Base-by-base conservation (phyloP, 2,329 filamentous ascomycete genomes). In the Venturia nashicola region DNA sequence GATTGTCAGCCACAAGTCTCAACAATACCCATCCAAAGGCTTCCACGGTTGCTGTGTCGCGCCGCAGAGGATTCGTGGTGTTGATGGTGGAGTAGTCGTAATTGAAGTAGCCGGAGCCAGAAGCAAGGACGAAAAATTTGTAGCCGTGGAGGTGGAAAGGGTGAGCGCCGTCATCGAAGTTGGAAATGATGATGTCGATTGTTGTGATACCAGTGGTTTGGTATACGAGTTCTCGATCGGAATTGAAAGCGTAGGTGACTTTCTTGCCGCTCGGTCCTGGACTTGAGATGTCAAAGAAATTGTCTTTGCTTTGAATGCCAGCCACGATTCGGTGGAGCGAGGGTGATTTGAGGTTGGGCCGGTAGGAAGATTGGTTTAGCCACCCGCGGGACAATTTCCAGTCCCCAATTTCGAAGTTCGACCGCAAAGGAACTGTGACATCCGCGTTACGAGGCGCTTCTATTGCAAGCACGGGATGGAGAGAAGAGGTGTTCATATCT, bases 31-130 rank as follows among this genome's bases (percentile, higher is more conserved):
- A 62, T 9, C 61, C 46, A 12, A 36, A 62, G 20, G 42, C 61
- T 32, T 48, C 40, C 34, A 62, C 61, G 11, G 61, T 62, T 16
- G 34, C 46, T 11, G 61, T 62, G 16, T 62, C 61, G 18, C 61
- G 23, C 2, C 61, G 40, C 7, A 62, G 16, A 2, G 61, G 61
- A 18, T 62, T 62, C 23, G 67, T 66, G 2, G 76, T 66, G 64
- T 76, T 69, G 3, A 78, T 69, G 16, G 27, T 39, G 5, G 32
- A 39, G 46, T 55, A 55, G 68, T 36, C 69, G 67, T 18, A 69
- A 68, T 63, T 43, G 43, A 72, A 71, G 46, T 72, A 71, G 20
- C 72, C 72, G 57, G 72, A 71, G 39, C 72, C 73, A 64, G 72
- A 69, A 16, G 72, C 61, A n/a, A 62, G 27, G 16, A 62, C 61